These are phyloP conservation scores for Podospora fimiseda DNA, from an alignment of 495 filamentous ascomycete species.

Conservation along the genomic window DNA sequence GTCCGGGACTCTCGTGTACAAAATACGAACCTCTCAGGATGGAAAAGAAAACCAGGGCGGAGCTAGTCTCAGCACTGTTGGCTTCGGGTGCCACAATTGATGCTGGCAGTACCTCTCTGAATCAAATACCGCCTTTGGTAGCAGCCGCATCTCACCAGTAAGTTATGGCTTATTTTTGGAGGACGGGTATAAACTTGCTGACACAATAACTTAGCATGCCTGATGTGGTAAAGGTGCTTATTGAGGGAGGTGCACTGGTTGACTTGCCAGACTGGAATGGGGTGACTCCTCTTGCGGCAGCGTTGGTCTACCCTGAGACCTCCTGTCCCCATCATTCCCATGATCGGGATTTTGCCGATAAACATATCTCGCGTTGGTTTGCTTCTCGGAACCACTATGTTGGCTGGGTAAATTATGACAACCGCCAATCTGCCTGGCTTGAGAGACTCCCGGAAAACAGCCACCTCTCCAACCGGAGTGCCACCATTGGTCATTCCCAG, in stretches of 20 bases:
- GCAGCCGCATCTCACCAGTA: background rate
- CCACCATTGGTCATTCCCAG: no score
- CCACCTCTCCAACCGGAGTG: no score
- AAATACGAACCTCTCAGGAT: background rate
- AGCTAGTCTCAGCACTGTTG: background rate
- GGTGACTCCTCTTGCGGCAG: background rate
- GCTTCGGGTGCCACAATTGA: background rate
- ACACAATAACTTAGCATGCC: background rate
- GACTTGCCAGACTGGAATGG: background rate
- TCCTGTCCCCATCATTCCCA: background rate
- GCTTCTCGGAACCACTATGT: no score
- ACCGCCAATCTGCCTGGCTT: no score
- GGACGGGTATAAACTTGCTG: no score
- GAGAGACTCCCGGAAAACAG: no score
- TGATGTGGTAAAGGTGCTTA: background rate
- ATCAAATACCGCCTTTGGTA: background rate
- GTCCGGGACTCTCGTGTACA: background rate
- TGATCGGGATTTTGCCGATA: no score
- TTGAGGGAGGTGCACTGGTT: constrained; percentile 2
- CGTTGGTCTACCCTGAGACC: background rate
- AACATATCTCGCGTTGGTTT: no score
- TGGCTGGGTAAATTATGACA: no score
- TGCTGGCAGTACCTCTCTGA: no score
- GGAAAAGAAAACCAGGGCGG: background rate
- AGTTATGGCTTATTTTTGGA: no score